A percentile compares a stretch with the other conserved stretches of the same genome.
phyloP scores from a whole-genome alignment of 1,139 yeast genomes.

The Debaryomyces udenii region DNA sequence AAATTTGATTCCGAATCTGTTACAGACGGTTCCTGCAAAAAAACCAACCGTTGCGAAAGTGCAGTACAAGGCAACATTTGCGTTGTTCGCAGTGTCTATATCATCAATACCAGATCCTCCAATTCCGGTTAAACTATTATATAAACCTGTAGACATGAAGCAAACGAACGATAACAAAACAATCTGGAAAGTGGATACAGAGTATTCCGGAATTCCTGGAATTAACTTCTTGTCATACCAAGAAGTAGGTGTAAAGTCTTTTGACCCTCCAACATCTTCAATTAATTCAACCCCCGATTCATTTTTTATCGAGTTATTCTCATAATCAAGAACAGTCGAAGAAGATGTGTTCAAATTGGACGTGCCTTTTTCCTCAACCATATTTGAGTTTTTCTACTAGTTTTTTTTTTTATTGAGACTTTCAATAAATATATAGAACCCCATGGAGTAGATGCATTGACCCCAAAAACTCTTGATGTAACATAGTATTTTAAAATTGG shows the following conservation, averaged over 20 bases:
- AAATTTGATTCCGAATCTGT: slow-evolving; percentile 10
- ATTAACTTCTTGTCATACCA: slow-evolving; percentile 44
- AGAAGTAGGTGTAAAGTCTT: slow-evolving; percentile 16
- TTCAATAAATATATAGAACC: too few species aligned
- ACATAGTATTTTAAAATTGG: too few species aligned
- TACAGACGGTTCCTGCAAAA: slow-evolving; percentile 10
- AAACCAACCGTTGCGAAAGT: slow-evolving; percentile 11
- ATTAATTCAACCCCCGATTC: too few species aligned
- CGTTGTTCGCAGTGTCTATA: slow-evolving; percentile 44
- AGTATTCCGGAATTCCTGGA: slow-evolving; percentile 39
- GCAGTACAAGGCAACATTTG: slow-evolving; percentile 11
- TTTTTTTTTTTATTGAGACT: too few species aligned
- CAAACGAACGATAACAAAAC: slow-evolving; percentile 51
- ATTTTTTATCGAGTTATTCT: too few species aligned
- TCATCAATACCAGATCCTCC: slow-evolving; percentile 51
- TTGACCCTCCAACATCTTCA: too few species aligned
- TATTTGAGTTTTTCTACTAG: too few species aligned
- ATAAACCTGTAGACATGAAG: slow-evolving; percentile 61
- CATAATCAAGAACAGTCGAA: too few species aligned
- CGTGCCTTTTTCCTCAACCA: too few species aligned
- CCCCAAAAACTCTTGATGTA: too few species aligned
- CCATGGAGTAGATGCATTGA: too few species aligned
- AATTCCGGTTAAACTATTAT: slow-evolving; percentile 56
- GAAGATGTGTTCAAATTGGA: too few species aligned
- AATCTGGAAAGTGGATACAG: slow-evolving; percentile 47